A percentile compares a stretch with the other conserved stretches of the same genome.
Conservation (phyloP, 1,284 basidiomycete genomes). For the Sporisorium sorghi region DNA sequence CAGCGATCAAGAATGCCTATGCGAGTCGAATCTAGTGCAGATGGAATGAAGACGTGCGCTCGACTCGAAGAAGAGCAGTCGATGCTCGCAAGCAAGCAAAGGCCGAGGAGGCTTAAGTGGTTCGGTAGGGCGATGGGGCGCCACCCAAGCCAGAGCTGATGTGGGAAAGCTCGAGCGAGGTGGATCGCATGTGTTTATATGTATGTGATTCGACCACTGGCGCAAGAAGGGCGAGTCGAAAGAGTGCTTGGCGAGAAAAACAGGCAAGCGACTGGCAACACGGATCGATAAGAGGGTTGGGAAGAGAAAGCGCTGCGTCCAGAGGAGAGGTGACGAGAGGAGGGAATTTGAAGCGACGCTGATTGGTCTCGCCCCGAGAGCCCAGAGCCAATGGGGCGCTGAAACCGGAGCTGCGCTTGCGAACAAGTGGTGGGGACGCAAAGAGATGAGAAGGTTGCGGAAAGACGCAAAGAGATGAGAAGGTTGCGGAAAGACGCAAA, state of each 20-base stretch:
- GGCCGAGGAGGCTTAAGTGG: background rate
- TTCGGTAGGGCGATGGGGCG: constrained; percentile 1
- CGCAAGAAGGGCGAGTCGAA: too few species aligned
- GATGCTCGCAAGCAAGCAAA: background rate
- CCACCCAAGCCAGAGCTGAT: background rate
- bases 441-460: too few species aligned
- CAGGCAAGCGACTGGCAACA: background rate
- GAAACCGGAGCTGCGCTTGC: background rate
- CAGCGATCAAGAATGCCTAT: background rate
- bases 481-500: constrained; percentile 1
- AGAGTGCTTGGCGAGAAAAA: too few species aligned
- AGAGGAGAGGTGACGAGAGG: background rate
- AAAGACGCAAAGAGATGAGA: too few species aligned
- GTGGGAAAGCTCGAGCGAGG: background rate
- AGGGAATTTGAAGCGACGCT: background rate
- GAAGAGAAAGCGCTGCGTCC: background rate
- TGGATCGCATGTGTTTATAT: background rate
- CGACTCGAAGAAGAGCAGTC: background rate
- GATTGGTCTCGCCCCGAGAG: constrained; percentile 2
- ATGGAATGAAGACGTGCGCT: background rate
- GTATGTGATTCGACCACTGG: too few species aligned
- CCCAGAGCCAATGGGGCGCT: background rate
- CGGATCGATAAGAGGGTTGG: background rate
- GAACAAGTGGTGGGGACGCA: constrained; percentile 2
- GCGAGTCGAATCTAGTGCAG: background rate